Base-by-base conservation (phyloP, 2,329 filamentous ascomycete species). In the Cladobotryum protrusum region DNA sequence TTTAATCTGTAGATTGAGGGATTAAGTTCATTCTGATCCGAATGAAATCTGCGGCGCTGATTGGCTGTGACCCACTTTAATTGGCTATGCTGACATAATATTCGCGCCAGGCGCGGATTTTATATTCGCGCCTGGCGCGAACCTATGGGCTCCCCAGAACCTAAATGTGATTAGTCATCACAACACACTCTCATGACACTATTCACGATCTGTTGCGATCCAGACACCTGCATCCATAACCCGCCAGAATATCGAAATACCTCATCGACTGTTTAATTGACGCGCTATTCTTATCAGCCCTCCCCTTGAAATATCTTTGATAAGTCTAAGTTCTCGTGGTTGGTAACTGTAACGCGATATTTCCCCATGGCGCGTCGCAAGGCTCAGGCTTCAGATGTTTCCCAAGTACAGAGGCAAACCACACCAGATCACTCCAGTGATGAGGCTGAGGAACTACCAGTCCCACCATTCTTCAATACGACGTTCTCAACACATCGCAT, bases 401-500 rank as follows among this genome's bases (percentile, higher is more conserved):
- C 24, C 11, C 24, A 29, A 39, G 17, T 39, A 18, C 36, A 15
- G 36, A 39, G 17, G 7, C 36, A 43, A 13, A 14, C 18, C 40
- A 20, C 40, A 6, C 7, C 40, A 6, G n/a, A 44, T 11, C 15
- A 33, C n/a, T 12, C n/a, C 14, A 18, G 42, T 29, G 29, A 11
- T 5, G 51, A 54, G 17, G 50, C 55, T 19, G 58, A 59, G 8
- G 51, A 61, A 35, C 59, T 65, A 19, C 54, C 58, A 1, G 52
- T 58, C 18, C 66, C 70, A 19, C 71, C 72, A 2, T 76, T 83
- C 61, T 79, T 78, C 68, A 77, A 79, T 65, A 81, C 75, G 0
- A 81, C 78, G 13, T 82, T 81, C 55, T 77, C 78, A 3, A 74
- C 74, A 5, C 74, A 81, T 57, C 76, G 77, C 43, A 71, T 74